Evolutionary conservation across 345 rosid genomes (phyloP).

Genomic region (Syzygium grande): DNA sequence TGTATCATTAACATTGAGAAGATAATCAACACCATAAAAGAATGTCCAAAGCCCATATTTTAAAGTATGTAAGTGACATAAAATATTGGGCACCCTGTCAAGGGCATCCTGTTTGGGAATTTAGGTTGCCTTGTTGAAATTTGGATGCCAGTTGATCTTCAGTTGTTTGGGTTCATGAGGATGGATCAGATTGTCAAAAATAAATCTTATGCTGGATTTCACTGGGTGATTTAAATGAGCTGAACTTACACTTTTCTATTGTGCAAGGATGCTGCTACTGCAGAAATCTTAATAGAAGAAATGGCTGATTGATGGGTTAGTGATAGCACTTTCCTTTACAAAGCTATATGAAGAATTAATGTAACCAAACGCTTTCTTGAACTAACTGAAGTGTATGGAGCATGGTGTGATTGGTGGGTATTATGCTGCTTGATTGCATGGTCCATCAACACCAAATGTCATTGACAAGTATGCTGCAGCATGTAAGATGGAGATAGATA

Average conservation of each 20-base stretch:
- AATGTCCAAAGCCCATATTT: background rate
- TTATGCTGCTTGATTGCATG: background rate
- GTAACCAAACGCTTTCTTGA: background rate
- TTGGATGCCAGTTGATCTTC: background rate
- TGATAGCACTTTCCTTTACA: background rate
- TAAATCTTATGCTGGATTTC: background rate
- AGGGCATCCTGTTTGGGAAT: background rate
- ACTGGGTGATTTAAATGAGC: background rate
- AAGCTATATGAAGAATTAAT: background rate
- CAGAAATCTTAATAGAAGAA: background rate
- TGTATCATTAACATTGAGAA: background rate
- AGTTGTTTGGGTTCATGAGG: background rate
- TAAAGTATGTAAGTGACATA: background rate
- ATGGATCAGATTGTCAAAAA: background rate
- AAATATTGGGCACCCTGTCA: background rate
- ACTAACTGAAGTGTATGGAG: background rate
- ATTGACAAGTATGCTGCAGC: background rate
- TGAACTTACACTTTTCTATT: background rate
- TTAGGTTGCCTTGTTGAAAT: background rate
- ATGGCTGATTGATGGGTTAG: background rate
- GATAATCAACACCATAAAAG: background rate
- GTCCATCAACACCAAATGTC: background rate
- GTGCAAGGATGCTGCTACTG: background rate
- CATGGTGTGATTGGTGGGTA: background rate
- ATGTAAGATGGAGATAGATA: background rate